Base-by-base conservation (phyloP, 2,329 filamentous ascomycete genomes). In the Xylaria sp. region DNA sequence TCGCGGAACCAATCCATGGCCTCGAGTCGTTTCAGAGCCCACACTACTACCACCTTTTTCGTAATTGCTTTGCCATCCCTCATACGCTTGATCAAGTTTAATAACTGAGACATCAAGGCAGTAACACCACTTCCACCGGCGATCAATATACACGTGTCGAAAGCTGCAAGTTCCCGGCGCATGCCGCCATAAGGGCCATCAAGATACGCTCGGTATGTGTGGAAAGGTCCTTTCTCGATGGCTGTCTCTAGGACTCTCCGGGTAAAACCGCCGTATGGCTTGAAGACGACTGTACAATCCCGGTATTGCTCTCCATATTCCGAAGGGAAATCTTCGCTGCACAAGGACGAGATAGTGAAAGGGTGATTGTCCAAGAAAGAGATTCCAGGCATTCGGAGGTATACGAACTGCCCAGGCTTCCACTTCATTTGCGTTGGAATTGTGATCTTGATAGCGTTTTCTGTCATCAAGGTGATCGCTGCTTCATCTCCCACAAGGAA, bases 1-100 rank as follows among this genome's bases (percentile, higher is more conserved):
- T 98, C 94, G 73, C 93, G 92, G 85, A 98, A 98, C 95, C 95
- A 98, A 78, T 98, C 94, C 90, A 98, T 94, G 0, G 94, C 93
- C 80, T 98, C 95, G 15, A 96, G 90, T 65, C 92, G 89, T 81
- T 96, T 97, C 73, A 98, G 84, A 5, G 94, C 90, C 95, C 95
- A 98, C n/a, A 98, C 89, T 0, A 98, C 93, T 18, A 96, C 91
- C 5, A 98, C 91, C 72, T 91, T 93, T 79, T 92, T 93, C 1
- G 94, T 98, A 54, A 97, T 93, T 41, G 95, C 94, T 80, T 97
- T 97, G 59, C 94, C 93, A 77, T 97, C 94, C 68, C 94, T 90
- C 91, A 98, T 97, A 68, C 94, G 90, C 82, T 97, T 98, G 82
- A 98, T 97, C n/a, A 98, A 84, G 74, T 97, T 93, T 25, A 98